Percentiles rank a stretch among this genome's conserved stretches.
phyloP scores from a whole-genome alignment of 805 yeast species.

The Dipodascopsis uninucleata region DNA sequence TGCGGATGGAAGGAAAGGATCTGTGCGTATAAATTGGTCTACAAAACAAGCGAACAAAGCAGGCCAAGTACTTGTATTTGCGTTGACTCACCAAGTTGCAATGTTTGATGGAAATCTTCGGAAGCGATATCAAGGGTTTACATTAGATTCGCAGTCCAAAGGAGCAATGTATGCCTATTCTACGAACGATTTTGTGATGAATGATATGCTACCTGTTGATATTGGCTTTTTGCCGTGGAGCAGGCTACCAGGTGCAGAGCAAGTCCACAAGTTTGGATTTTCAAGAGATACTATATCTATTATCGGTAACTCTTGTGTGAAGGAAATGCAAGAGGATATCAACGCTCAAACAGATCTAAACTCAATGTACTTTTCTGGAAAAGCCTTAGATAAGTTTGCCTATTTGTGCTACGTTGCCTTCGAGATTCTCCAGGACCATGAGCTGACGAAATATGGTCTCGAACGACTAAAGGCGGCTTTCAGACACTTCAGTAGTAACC shows the following conservation, averaged over 20 bases:
- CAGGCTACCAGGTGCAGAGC: slow-evolving; percentile 42
- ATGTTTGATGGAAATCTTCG: slow-evolving; percentile 39
- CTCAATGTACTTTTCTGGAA: slow-evolving; percentile 90
- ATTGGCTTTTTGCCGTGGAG: slow-evolving; percentile 63
- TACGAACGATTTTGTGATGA: slow-evolving; percentile 35
- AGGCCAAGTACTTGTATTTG: slow-evolving; percentile 50
- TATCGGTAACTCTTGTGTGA: too few species aligned
- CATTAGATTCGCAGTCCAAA: slow-evolving; percentile 48
- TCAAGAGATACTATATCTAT: too few species aligned
- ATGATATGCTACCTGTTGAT: slow-evolving; percentile 41
- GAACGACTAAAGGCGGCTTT: slow-evolving; percentile 64
- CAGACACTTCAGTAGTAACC: slow-evolving; percentile 62
- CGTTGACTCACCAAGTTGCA: slow-evolving; percentile 62
- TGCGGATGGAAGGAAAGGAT: slow-evolving; percentile 12
- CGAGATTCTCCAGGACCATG: slow-evolving; percentile 55
- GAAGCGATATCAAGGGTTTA: slow-evolving; percentile 34
- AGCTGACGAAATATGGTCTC: slow-evolving; percentile 50
- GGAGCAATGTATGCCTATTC: slow-evolving; percentile 41
- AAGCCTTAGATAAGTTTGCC: slow-evolving; percentile 84
- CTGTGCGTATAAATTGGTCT: slow-evolving; percentile 12
- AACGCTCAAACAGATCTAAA: slow-evolving; percentile 59
- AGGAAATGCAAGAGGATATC: slow-evolving; percentile 56
- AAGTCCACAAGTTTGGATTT: too few species aligned
- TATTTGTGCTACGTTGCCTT: slow-evolving; percentile 73
- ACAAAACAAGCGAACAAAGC: slow-evolving; percentile 40